phyloP scores from a whole-genome alignment of 164 flowering plant species.

The Buxus sempervirens region DNA sequence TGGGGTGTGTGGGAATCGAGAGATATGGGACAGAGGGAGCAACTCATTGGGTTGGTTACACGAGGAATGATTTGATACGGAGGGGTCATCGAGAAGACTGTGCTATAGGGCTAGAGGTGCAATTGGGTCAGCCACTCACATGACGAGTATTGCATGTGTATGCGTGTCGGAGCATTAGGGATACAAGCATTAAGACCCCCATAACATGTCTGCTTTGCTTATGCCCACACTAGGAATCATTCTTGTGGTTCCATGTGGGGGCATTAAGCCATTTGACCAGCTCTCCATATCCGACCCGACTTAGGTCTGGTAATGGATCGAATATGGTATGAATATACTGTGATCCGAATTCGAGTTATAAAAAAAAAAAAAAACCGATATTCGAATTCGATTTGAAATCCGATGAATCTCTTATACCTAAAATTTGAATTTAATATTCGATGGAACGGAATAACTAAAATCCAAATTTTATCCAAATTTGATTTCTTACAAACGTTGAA shows the following conservation, averaged over 20 bases:
- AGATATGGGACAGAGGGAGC: conserved; percentile 10
- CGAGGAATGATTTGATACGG: conserved; percentile 14
- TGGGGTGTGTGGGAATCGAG: conserved; percentile 5
- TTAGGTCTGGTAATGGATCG: too few relatives aligned
- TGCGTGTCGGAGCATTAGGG: conserved; percentile 8
- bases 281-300: too few relatives aligned
- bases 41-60: background rate
- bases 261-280: too few relatives aligned
- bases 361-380: too few relatives aligned
- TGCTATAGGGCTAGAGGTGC: background rate
- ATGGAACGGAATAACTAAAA: too few relatives aligned
- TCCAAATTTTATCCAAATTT: too few relatives aligned
- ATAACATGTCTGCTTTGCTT: conserved; percentile 8
- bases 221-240: conserved; percentile 18
- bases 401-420: too few relatives aligned
- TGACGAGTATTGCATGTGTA: conserved; percentile 3
- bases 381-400: too few relatives aligned
- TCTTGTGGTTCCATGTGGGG: background rate
- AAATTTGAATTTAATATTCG: too few relatives aligned
- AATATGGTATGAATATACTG: too few relatives aligned
- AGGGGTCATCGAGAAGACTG: conserved; percentile 12
- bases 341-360: too few relatives aligned
- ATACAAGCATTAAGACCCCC: conserved; percentile 6
- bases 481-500: too few relatives aligned
- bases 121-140: background rate